Evolutionary conservation across 108 stramenopile species (phyloP), one percentile per base, ranked within the genome.

Genomic region (Pseudonitzschia multiseries): DNA sequence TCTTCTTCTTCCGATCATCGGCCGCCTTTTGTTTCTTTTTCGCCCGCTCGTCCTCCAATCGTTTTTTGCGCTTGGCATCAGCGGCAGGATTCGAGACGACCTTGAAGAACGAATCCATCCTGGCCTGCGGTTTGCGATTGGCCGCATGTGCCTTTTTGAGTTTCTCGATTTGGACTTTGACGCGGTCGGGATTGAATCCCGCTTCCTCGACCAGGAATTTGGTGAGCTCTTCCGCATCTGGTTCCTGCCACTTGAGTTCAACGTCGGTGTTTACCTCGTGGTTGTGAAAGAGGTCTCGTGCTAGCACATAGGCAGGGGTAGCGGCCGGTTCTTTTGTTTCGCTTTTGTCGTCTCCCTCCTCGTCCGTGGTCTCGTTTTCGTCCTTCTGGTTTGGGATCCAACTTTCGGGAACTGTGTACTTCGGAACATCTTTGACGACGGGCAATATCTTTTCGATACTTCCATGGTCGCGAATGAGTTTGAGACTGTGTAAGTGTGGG

Each of bases 121-220:
- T 73, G 28, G 83, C 71, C 62, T 96, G 96, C 17, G 92, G 90
- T 76, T 97, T 97, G 10, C 73, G 31, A 51, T 84, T 88, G 33
- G 79, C 72, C 80, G 89, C 86, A 76, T 83, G 73, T 17, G 94
- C 94, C 69, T 94, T 92, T 75, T 93, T 83, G 27, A 99, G 76
- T 68, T 94, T 96, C 75, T 96, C 91, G 78, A 99, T 91, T 40
- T 72, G 84, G 27, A 66, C n/a, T 76, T 80, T 71, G 69, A 98
- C 97, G n/a, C 96, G 91, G 10, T 96, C 93, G n/a, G 90, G 75
- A 64, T 85, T 93, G 86, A 97, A 99, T 14, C 96, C 95, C 88
- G 91, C 89, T 51, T 93, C 83, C 20, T 96, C 96, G 22, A 96
- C 94, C 31, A 99, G 72, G 74, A 95, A 99, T 18, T 81, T 83